These are phyloP conservation scores for Takashimella koratensis DNA, from an alignment of 1,284 basidiomycete genomes.

Conservation along the genomic window DNA sequence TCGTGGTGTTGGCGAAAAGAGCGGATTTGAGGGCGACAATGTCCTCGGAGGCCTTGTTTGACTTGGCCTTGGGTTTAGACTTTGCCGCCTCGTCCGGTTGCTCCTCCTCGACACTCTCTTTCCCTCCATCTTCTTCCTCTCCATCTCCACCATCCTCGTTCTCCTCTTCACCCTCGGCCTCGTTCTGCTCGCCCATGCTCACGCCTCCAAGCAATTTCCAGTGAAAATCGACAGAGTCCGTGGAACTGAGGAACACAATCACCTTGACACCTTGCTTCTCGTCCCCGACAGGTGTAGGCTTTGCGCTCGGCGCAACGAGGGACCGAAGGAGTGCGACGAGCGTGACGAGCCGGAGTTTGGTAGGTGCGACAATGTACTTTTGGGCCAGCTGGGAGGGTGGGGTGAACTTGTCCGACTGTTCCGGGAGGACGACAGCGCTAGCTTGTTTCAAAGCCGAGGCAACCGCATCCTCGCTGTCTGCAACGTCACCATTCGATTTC, in stretches of 20 bases:
- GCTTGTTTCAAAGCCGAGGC: slow-evolving; percentile 27
- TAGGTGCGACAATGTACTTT: slow-evolving; percentile 85
- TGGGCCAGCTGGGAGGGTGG: slow-evolving; percentile 94
- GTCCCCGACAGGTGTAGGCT: slow-evolving; percentile 8
- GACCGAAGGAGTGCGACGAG: slow-evolving; percentile 79
- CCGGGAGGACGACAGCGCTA: slow-evolving; percentile 20
- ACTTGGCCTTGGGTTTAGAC: slow-evolving; percentile 14
- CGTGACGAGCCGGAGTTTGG: slow-evolving; percentile 88
- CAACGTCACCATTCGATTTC: slow-evolving; percentile 8
- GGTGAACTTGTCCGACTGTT: slow-evolving; percentile 65
- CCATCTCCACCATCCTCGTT: slow-evolving; percentile 24
- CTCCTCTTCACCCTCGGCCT: slow-evolving; percentile 32
- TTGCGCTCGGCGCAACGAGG: slow-evolving; percentile 56
- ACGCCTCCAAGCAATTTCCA: slow-evolving; percentile 82
- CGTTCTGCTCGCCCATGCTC: slow-evolving; percentile 59
- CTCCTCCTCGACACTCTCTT: slow-evolving; percentile 39
- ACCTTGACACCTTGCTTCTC: slow-evolving; percentile 54
- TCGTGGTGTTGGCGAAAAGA: slow-evolving; percentile 72
- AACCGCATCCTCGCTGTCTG: slow-evolving; percentile 10
- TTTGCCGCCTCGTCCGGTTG: slow-evolving; percentile 28
- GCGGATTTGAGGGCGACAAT: slow-evolving; percentile 62
- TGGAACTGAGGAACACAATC: slow-evolving; percentile 95
- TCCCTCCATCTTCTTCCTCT: slow-evolving; percentile 21
- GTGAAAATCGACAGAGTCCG: slow-evolving; percentile 96
- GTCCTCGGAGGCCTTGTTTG: slow-evolving; percentile 37